Evolutionary conservation across 2,329 filamentous ascomycete species (phyloP).

Genomic region (Colletotrichum lindemuthianum): DNA sequence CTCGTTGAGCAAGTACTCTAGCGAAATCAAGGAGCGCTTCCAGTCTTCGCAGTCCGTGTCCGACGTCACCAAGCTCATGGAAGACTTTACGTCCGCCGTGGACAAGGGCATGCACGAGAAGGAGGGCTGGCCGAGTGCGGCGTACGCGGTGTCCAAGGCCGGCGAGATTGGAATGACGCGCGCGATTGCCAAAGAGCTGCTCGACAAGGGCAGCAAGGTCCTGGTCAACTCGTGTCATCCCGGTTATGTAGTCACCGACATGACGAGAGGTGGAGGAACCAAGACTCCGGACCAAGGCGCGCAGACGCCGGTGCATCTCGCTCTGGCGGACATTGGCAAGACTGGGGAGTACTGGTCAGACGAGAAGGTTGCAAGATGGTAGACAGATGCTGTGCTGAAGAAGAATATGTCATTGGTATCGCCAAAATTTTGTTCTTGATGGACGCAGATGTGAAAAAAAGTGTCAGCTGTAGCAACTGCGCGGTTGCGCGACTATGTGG

Average conservation of each 20-base stretch:
- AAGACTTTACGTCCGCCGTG: constrained; percentile 58
- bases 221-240: constrained; percentile 54
- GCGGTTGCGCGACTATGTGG: no score
- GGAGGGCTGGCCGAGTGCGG: constrained; percentile 59
- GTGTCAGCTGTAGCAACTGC: no score
- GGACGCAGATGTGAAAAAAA: no score
- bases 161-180: constrained; percentile 53
- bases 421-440: no score
- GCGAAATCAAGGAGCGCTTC: constrained; percentile 54
- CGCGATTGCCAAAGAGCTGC: constrained; percentile 47
- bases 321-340: constrained; percentile 49
- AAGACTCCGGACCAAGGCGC: constrained; percentile 56
- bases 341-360: constrained; percentile 52
- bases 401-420: neutral
- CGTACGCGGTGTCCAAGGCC: constrained; percentile 59
- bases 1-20: constrained; percentile 57
- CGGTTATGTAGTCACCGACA: constrained; percentile 57
- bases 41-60: constrained; percentile 48
- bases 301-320: constrained; percentile 53
- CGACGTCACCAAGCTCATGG: constrained; percentile 59
- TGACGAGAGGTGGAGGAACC: constrained; percentile 51
- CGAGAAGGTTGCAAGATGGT: constrained; percentile 49
- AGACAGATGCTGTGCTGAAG: neutral
- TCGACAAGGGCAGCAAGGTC: constrained; percentile 39
- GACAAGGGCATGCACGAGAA: constrained; percentile 55